Percentiles rank a stretch among this genome's conserved stretches.
phyloP scores from a whole-genome alignment of 345 rosid genomes.

The Combretum micranthum region DNA sequence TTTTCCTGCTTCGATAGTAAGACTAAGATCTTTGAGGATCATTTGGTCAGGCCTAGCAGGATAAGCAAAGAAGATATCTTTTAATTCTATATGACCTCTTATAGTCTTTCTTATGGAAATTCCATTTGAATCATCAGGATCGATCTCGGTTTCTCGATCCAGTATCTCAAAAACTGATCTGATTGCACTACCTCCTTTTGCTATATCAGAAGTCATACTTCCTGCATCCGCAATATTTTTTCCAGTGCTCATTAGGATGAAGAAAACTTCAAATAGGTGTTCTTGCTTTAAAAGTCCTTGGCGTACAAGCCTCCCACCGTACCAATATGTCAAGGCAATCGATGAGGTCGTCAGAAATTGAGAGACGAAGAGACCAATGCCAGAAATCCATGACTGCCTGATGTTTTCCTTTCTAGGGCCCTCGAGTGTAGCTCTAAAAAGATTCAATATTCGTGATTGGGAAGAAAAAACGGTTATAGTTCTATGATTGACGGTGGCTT shows the following conservation, averaged over 20 bases:
- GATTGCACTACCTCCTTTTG: slow-evolving; percentile 33
- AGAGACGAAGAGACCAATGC: slow-evolving; percentile 32
- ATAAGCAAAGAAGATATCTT: slow-evolving; percentile 26
- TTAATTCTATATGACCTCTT: slow-evolving; percentile 29
- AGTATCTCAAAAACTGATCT: slow-evolving; percentile 24
- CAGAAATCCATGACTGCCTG: slow-evolving; percentile 44
- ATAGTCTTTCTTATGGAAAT: slow-evolving; percentile 4
- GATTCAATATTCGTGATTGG: slow-evolving; percentile 27
- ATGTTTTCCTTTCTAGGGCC: slow-evolving; percentile 33
- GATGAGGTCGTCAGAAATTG: slow-evolving; percentile 37
- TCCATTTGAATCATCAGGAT: slow-evolving; percentile 26
- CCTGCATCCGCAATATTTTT: slow-evolving; percentile 41
- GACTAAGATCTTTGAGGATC: slow-evolving; percentile 29
- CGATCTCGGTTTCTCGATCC: slow-evolving; percentile 25
- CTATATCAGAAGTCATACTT: slow-evolving; percentile 44
- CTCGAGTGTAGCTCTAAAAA: slow-evolving; percentile 24
- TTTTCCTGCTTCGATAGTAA: slow-evolving; percentile 34
- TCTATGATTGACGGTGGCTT: slow-evolving; percentile 40
- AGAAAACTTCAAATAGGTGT: slow-evolving; percentile 36
- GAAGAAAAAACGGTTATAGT: slow-evolving; percentile 51
- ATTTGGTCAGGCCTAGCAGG: slow-evolving; percentile 35
- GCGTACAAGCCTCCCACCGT: slow-evolving; percentile 40
- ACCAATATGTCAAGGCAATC: slow-evolving; percentile 35
- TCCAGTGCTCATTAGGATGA: slow-evolving; percentile 42
- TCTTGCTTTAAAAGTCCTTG: slow-evolving; percentile 22